Base-by-base conservation (phyloP, 2,329 filamentous ascomycete species). In the Zarea fungicola region DNA sequence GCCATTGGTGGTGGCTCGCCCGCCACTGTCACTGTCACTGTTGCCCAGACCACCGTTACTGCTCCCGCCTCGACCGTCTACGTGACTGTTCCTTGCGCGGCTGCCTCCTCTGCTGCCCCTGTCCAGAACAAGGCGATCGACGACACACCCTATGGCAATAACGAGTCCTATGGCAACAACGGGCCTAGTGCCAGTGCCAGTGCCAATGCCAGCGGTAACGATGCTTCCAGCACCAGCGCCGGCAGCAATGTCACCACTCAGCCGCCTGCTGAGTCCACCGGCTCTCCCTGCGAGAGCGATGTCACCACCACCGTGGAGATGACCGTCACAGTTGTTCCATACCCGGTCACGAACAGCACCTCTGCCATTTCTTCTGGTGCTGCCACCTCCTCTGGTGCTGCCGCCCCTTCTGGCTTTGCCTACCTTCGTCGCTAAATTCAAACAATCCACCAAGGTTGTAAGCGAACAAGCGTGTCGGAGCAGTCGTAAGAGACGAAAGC, bases 281-380 rank as follows among this genome's bases (percentile, higher is more conserved):
- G 54, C 44, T 46, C 42, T 19, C 39, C 43, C 35, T 44, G 42
- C 23, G 49, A 51, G 7, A 42, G 57, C 32, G 60, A 62, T 32
- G 54, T 53, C 50, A 59, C 59, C 55, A 58, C 61, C 44, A 61
- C 61, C 51, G 51, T 58, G 31, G 55, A 61, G 55, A 55, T 59
- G 31, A 64, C 62, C 29, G 62, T 66, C 52, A 68, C 66, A 46
- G 63, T 68, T 51, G 59, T 70, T 52, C 72, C 72, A 55, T 72
- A 65, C 65, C 72, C 72, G 42, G 62, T 59, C 44, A 60, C 61
- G 54, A 61, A 62, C 54, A 57, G 52, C 55, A 69, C 69, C 64
- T 62, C 62, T 51, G 67, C 68, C 42, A 52, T 52, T 49, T 54
- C 65, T 39, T 53, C 59, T 53, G 65, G 65, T 43, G 60, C 56